phyloP scores from a whole-genome alignment of 148 eudicot species.

The Heliosperma pusillum region DNA sequence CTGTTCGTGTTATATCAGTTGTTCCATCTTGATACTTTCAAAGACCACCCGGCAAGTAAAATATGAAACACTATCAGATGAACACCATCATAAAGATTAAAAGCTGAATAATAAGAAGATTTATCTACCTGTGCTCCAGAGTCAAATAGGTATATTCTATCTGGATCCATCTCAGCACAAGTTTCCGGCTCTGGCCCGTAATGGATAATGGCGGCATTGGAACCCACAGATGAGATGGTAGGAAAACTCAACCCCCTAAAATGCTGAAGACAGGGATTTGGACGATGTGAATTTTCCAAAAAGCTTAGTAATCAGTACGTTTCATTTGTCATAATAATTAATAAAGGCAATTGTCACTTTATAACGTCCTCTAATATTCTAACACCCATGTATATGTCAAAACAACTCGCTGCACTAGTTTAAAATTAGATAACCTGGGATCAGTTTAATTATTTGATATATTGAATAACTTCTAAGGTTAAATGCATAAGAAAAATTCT shows the following conservation, averaged over 20 bases:
- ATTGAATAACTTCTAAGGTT: not conserved
- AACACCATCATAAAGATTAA: not conserved
- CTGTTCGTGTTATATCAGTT: constrained; percentile 94
- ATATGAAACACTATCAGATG: not conserved
- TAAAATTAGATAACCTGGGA: not conserved
- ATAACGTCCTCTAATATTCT: not conserved
- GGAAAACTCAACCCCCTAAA: constrained; percentile 94
- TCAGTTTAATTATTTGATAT: not conserved
- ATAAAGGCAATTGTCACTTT: not conserved
- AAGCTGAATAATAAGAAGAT: constrained; percentile 15
- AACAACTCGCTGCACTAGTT: not conserved
- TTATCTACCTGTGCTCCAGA: constrained; percentile 90
- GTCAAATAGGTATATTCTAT: constrained; percentile 79
- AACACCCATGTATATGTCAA: not conserved
- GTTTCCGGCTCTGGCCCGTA: constrained; percentile 70
- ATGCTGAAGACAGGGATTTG: constrained; percentile 41
- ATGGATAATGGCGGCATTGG: constrained; percentile 93
- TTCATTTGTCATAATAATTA: not conserved
- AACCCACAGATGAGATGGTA: constrained; percentile 90
- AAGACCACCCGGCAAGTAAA: constrained; percentile 12
- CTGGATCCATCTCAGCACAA: constrained; percentile 88
- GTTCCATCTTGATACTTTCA: constrained; percentile 92
- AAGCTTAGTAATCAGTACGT: not conserved
- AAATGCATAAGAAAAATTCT: not conserved
- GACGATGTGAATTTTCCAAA: not conserved